A percentile compares a stretch with the other conserved stretches of the same genome.
These are phyloP conservation scores for Paecilomyces dactylethromorphus DNA, from an alignment of 2,329 filamentous ascomycete genomes.

Conservation along the genomic window DNA sequence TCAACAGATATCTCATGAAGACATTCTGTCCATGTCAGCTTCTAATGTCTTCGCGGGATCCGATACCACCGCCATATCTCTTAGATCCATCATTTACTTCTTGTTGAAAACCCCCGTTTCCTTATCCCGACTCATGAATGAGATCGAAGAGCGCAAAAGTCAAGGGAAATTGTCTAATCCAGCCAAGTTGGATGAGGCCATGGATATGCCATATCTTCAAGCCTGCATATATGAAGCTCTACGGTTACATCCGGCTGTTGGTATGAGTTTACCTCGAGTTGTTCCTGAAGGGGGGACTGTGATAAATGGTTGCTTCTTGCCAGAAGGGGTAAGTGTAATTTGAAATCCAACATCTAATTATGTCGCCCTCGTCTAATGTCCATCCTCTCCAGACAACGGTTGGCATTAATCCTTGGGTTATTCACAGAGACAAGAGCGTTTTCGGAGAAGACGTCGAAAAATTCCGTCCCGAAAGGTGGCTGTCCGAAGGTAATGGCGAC, in stretches of 20 bases:
- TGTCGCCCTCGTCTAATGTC: neutral
- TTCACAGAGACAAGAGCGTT: slow-evolving; percentile 4
- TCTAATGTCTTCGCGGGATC: slow-evolving; percentile 36
- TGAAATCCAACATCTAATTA: neutral
- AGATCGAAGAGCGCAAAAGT: slow-evolving; percentile 21
- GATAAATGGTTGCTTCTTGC: slow-evolving; percentile 8
- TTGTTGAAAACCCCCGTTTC: slow-evolving; percentile 25
- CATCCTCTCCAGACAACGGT: neutral
- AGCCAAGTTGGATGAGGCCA: slow-evolving; percentile 21
- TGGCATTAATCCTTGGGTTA: slow-evolving; percentile 5
- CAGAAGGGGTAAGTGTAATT: slow-evolving; percentile 8
- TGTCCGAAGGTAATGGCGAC: neutral
- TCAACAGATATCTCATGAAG: slow-evolving; percentile 26
- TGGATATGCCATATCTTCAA: slow-evolving; percentile 25
- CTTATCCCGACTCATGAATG: slow-evolving; percentile 23
- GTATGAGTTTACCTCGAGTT: slow-evolving; percentile 9
- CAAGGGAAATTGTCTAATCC: slow-evolving; percentile 15
- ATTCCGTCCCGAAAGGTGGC: slow-evolving; percentile 5
- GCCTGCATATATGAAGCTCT: slow-evolving; percentile 13
- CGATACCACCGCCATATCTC: slow-evolving; percentile 39
- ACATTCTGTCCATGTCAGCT: slow-evolving; percentile 30
- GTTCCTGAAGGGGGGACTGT: slow-evolving; percentile 10
- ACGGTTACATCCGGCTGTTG: slow-evolving; percentile 10
- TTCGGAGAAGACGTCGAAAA: slow-evolving; percentile 6
- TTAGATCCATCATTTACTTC: slow-evolving; percentile 31